Evolutionary conservation across 495 filamentous ascomycete species (phyloP).

Genomic region (Pyrenula massariospora): DNA sequence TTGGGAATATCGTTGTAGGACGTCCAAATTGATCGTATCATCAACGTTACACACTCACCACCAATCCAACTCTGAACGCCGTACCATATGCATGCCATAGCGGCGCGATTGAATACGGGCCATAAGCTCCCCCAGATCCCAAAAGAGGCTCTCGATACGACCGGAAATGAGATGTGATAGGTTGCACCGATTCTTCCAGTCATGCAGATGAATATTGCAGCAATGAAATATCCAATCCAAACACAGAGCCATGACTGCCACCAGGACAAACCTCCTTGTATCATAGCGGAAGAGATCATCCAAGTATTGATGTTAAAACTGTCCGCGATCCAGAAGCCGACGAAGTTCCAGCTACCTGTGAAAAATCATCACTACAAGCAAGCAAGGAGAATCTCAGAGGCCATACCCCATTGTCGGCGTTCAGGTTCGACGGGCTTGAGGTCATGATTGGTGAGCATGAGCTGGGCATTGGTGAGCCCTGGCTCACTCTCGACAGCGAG

Average conservation of each 20-base stretch:
- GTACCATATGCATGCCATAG: slow-evolving; percentile 82
- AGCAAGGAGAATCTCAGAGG: too few species aligned
- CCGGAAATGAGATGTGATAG: slow-evolving; percentile 83
- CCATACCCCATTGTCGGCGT: slow-evolving; percentile 81
- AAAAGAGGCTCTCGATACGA: slow-evolving; percentile 62
- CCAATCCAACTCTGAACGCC: slow-evolving; percentile 82
- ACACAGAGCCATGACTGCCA: slow-evolving; percentile 92
- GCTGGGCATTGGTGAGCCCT: slow-evolving; percentile 68
- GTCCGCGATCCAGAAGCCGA: slow-evolving; percentile 88
- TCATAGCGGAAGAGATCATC: slow-evolving; percentile 88
- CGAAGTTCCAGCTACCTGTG: slow-evolving; percentile 77
- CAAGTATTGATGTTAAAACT: slow-evolving; percentile 97
- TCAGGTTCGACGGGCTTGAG: slow-evolving; percentile 81
- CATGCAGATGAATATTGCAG: slow-evolving; percentile 59
- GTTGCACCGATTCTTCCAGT: slow-evolving; percentile 83
- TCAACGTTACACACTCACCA: slow-evolving; percentile 65
- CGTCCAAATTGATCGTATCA: slow-evolving; percentile 77
- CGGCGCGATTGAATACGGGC: slow-evolving; percentile 84
- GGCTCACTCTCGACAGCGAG: slow-evolving; percentile 63
- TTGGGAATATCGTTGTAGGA: slow-evolving; percentile 55
- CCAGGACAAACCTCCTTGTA: slow-evolving; percentile 72
- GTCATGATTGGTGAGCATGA: slow-evolving; percentile 88
- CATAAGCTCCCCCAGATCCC: slow-evolving; percentile 82
- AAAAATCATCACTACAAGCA: too few species aligned
- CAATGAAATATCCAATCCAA: slow-evolving; percentile 73